Evolutionary conservation across 331 rosid species (phyloP).

Genomic region (Ulmus americana): DNA sequence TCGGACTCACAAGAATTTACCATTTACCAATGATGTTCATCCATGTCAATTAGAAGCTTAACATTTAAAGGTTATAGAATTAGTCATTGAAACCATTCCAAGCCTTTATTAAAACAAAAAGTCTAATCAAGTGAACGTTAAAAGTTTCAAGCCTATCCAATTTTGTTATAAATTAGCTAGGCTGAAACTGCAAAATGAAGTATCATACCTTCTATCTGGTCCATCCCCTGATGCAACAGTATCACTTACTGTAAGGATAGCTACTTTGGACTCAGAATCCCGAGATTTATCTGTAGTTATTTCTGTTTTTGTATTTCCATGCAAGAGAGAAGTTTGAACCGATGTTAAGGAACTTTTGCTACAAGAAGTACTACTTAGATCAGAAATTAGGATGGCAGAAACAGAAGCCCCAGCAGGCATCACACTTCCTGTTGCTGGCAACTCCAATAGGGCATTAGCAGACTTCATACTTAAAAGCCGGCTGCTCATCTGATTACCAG

Average conservation of each 20-base stretch:
- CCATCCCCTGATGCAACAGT: conserved; percentile 86
- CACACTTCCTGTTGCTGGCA: conserved; percentile 54
- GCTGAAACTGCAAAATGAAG: neutral
- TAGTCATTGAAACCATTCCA: too few species aligned
- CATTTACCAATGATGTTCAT: too few species aligned
- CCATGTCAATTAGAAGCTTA: too few species aligned
- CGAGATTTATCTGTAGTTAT: conserved; percentile 25
- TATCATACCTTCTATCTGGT: conserved; percentile 78
- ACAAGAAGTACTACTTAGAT: conserved; percentile 27
- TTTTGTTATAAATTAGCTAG: too few species aligned
- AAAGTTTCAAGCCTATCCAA: too few species aligned
- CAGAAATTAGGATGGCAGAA: conserved; percentile 49
- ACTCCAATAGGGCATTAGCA: conserved; percentile 83
- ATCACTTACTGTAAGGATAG: conserved; percentile 88
- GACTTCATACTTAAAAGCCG: conserved; percentile 74
- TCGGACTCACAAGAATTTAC: too few species aligned
- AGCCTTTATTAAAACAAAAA: too few species aligned
- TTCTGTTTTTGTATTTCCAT: conserved; percentile 28
- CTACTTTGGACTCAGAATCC: conserved; percentile 47
- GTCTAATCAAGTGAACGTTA: too few species aligned
- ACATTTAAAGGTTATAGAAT: too few species aligned
- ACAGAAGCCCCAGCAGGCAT: conserved; percentile 29
- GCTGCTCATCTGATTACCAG: conserved; percentile 88
- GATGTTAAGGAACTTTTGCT: conserved; percentile 24
- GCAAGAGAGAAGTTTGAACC: conserved; percentile 22